These are phyloP conservation scores for Apiotrichum veenhuisii DNA, from an alignment of 1,284 basidiomycete species.

Conservation along the genomic window DNA sequence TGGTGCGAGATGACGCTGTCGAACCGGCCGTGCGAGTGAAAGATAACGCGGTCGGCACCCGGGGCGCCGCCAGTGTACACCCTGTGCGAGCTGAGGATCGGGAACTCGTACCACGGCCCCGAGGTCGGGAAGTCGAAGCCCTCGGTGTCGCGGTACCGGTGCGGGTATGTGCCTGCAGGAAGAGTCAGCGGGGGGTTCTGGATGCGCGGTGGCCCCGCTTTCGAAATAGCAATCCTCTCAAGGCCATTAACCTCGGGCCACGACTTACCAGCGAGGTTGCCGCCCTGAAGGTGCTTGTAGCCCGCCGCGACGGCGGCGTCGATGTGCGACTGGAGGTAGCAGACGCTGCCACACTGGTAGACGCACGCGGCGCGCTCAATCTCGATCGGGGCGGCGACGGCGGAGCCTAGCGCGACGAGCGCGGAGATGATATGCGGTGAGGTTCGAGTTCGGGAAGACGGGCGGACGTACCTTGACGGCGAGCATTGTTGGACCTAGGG, in stretches of 20 bases:
- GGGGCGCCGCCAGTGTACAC: slow-evolving; percentile 8
- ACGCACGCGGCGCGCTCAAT: background rate
- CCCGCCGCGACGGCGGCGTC: background rate
- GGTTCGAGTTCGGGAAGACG: too few relatives aligned
- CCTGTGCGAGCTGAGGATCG: slow-evolving; percentile 1
- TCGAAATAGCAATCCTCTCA: too few relatives aligned
- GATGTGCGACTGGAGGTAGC: background rate
- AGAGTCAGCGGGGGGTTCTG: too few relatives aligned
- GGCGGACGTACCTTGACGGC: too few relatives aligned
- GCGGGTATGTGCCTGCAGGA: slow-evolving; percentile 2
- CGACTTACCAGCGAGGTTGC: background rate
- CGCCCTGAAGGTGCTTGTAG: background rate
- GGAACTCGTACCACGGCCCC: slow-evolving; percentile 11
- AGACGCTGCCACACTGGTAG: background rate
- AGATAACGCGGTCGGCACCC: slow-evolving; percentile 13
- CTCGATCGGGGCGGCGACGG: background rate
- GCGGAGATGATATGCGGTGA: background rate
- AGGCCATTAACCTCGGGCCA: too few relatives aligned
- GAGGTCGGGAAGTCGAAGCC: background rate
- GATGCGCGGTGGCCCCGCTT: too few relatives aligned
- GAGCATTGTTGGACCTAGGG: too few relatives aligned
- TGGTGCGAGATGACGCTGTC: slow-evolving; percentile 7
- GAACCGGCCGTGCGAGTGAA: slow-evolving; percentile 1
- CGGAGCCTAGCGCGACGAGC: background rate
- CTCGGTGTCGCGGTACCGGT: background rate